Conservation (phyloP, 169 alveolate genomes). For the Plasmodium malariae region DNA sequence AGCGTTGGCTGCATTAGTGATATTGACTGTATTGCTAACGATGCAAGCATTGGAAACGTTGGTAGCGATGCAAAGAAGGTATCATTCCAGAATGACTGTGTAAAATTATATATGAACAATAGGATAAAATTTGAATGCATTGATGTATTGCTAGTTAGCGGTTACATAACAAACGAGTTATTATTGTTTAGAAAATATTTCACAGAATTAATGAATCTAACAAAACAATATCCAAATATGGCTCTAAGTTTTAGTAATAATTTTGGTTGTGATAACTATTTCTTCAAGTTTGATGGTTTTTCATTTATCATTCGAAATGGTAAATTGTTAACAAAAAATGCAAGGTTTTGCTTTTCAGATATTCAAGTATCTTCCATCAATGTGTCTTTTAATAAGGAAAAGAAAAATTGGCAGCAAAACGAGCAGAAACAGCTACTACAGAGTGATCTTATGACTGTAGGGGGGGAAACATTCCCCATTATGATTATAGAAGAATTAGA, state of each 20-base stretch:
- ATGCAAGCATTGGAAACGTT: background rate
- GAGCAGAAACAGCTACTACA: too few species aligned
- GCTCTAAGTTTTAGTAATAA: constrained; percentile 50
- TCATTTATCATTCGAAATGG: constrained; percentile 39
- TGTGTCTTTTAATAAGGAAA: constrained; percentile 1
- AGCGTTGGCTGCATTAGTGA: background rate
- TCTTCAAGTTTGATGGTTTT: constrained; percentile 70
- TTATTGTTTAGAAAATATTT: constrained; percentile 55
- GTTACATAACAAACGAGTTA: constrained; percentile 51
- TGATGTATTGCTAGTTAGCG: constrained; percentile 60
- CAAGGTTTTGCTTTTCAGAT: constrained; percentile 54
- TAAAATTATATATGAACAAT: background rate
- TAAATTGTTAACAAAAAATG: constrained; percentile 65
- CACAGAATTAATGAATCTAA: constrained; percentile 39
- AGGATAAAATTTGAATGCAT: background rate
- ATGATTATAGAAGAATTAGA: constrained; percentile 12
- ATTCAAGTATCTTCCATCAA: constrained; percentile 68
- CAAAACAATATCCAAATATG: constrained; percentile 36
- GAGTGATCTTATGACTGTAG: background rate
- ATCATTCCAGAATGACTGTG: constrained; percentile 13
- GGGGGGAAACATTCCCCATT: background rate
- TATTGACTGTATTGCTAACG: background rate
- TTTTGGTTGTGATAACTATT: constrained; percentile 69
- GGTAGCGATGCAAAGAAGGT: background rate
- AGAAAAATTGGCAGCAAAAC: background rate